Base-by-base conservation (phyloP, 352 stramenopile species). In the Phytopythium helicoides region DNA sequence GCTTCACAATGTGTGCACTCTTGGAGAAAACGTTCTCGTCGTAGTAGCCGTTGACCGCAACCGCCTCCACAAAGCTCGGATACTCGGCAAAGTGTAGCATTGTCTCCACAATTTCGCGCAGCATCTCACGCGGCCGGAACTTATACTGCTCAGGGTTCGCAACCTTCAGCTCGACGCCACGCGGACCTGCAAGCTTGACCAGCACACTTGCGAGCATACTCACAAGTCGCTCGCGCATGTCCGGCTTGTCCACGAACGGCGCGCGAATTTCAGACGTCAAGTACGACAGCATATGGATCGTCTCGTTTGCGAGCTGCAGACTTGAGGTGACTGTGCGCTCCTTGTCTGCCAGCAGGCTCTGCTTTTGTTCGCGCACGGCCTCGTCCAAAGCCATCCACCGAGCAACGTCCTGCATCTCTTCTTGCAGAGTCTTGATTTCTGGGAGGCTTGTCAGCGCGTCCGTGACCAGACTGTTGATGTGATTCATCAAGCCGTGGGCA, bases 401-500 rank as follows among this genome's bases (percentile, higher is more conserved):
- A 3, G 76, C 48, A 6, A 89, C 69, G 34, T 94, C 71, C 56
- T 90, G 72, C 76, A 89, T 98, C 65, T 98, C 79, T 38, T 97
- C 72, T 62, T 99, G 95, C 7, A 97, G 62, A 28, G 76, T 58
- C 52, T 97, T 94, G 65, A 99, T 98, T 58, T 98, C 91, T 0
- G 92, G 92, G 23, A 99, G 58, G 22, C 96, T 97, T 47, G 98
- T 96, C 58, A 99, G 94, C 6, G 97, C 95, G 66, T 88, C 91
- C 0, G 92, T 97, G 31, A 99, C 96, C 28, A 99, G 68, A 33
- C 88, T 81, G 64, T 99, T 99, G 56, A 98, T 99, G 69, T 99
- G 96, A 71, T 99, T 99, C 67, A 99, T 97, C 56, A 99, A 87
- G 15, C 97, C 97, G 61, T 99, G 98, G 8, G 97, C 94, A 77